These are phyloP conservation scores for Eimeria falciformis DNA, from an alignment of 169 alveolate genomes.

Conservation along the genomic window DNA sequence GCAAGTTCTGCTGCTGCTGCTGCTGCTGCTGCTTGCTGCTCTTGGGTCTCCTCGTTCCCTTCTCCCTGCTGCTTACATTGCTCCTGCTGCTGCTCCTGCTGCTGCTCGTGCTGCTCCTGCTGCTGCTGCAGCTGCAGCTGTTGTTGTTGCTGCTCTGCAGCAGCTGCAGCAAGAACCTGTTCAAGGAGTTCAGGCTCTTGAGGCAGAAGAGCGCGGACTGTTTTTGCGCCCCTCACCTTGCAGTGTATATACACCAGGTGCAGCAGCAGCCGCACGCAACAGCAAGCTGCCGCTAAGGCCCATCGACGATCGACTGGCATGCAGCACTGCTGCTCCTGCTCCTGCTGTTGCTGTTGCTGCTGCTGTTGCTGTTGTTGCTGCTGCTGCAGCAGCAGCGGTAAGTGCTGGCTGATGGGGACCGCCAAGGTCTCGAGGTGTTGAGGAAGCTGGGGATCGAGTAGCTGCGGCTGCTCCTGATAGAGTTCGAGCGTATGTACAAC, in stretches of 20 bases:
- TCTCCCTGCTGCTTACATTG: background rate
- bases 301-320: background rate
- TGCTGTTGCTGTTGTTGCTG: slow-evolving; percentile 14
- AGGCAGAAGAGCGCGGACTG: slow-evolving; percentile 38
- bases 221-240: slow-evolving; percentile 36
- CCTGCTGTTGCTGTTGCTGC: background rate
- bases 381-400: slow-evolving; percentile 25
- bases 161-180: background rate
- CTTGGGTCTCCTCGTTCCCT: background rate
- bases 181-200: slow-evolving; percentile 73
- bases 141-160: slow-evolving; percentile 44
- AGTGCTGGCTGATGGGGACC: background rate
- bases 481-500: slow-evolving; percentile 47
- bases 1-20: slow-evolving; percentile 27
- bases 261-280: slow-evolving; percentile 56
- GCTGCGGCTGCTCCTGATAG: slow-evolving; percentile 64
- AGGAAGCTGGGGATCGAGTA: background rate
- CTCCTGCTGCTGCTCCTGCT: background rate
- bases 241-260: slow-evolving; percentile 50
- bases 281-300: slow-evolving; percentile 24
- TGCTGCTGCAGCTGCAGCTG: slow-evolving; percentile 47
- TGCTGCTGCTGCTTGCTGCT: background rate
- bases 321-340: background rate
- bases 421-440: slow-evolving; percentile 15
- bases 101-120: slow-evolving; percentile 17